Base-by-base conservation (phyloP, 768 basidiomycete genomes). In the Leucogyrophana mollusca region DNA sequence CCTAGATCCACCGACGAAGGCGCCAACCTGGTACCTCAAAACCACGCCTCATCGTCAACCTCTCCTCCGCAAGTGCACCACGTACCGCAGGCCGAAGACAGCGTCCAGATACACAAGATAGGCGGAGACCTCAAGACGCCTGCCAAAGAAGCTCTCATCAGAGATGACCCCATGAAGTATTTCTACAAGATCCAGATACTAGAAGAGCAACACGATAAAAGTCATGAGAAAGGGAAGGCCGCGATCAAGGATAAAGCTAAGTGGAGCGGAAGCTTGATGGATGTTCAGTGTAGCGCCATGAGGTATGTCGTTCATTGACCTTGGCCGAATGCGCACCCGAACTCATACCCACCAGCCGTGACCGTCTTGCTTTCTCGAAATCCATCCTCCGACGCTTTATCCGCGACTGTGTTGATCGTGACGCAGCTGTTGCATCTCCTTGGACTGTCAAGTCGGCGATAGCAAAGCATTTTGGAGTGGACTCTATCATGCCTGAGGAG, bases 381-480 rank as follows among this genome's bases (percentile, higher is more conserved):
- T 94, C 94, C 14, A 95, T 98, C 56, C 80, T 99, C 22, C 90
- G 94, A 53, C 87, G 94, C 13, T 97, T 95, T 68, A 90, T 99
- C 47, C 85, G 91, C 51, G 96, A 98, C 60, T 95, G 93, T 57
- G 88, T 99, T 2, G 87, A 91, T 58, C 84, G 96, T 25, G 93
- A 95, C 54, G 78, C 92, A 13, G 87, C 91, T 8, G 87, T 95
- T 21, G 93, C 92, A 7, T 90, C 92, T 1, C 95, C 96, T 5
- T 99, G 96, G 96, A 86, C 84, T 2, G 94, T 98, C 23, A 97
- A 97, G 64, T 80, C 80, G 2, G 69, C 75, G 5, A 87, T 98
- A 46, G 94, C 93, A 1, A 78, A 78, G 48, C 80, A 84, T 44
- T 96, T 93, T 67, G 89, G 88, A 9, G 85, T 99, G 23, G 82